Conservation (phyloP, 345 rosid genomes). For the Eucalyptus decipiens region DNA sequence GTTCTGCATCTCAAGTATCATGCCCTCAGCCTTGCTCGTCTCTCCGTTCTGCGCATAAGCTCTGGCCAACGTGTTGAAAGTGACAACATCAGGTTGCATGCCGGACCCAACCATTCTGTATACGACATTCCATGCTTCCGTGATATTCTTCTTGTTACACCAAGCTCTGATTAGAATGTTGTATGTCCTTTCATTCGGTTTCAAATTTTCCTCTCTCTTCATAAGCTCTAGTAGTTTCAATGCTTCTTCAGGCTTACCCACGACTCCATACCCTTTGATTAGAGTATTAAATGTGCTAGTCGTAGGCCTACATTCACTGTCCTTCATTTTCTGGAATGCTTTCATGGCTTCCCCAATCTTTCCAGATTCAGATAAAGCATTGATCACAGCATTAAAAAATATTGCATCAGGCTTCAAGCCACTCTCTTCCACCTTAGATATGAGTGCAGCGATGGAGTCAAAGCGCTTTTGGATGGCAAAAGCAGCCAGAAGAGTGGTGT, state of each 20-base stretch:
- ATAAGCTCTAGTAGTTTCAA: constrained; percentile 50
- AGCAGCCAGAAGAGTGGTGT: constrained; percentile 69
- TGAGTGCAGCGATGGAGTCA: constrained; percentile 45
- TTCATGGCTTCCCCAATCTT: constrained; percentile 69
- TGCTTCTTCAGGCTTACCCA: constrained; percentile 66
- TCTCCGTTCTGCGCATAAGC: constrained; percentile 59
- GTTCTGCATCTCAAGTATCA: constrained; percentile 65
- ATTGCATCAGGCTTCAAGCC: constrained; percentile 79
- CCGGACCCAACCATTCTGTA: constrained; percentile 63
- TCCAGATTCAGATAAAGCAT: constrained; percentile 82
- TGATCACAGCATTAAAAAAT: constrained; percentile 86
- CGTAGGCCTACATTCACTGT: constrained; percentile 66
- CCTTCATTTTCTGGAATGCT: constrained; percentile 73
- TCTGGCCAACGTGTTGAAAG: constrained; percentile 67
- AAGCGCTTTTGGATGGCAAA: constrained; percentile 56
- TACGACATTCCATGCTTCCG: constrained; percentile 73
- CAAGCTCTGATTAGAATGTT: constrained; percentile 74
- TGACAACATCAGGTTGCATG: constrained; percentile 67
- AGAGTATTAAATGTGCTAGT: constrained; percentile 81
- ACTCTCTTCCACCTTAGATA: constrained; percentile 56
- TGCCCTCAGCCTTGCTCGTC: constrained; percentile 55
- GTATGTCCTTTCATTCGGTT: constrained; percentile 71
- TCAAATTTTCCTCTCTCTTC: constrained; percentile 36
- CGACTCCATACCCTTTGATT: constrained; percentile 75
- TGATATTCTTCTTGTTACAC: constrained; percentile 55